Conservation (phyloP, 2,329 filamentous ascomycete species). For the Ceratocystis cacaofunesta region DNA sequence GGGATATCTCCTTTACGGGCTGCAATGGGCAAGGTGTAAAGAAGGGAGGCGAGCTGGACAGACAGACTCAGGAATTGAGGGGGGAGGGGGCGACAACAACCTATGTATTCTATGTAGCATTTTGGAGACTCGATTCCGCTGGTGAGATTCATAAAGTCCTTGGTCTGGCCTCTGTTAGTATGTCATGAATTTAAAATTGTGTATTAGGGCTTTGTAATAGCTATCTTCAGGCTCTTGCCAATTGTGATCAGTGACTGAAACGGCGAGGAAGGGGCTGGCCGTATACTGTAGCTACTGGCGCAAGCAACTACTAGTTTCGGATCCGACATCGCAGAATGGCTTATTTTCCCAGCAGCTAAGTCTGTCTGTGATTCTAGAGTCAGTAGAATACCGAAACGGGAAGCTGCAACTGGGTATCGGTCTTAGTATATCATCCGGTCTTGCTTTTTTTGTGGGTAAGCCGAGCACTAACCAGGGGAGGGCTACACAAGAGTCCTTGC, state of each 20-base stretch:
- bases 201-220: not conserved
- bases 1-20: not conserved
- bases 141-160: not conserved
- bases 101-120: not conserved
- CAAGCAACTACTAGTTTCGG: not conserved
- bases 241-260: not conserved
- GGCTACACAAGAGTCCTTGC: too few species aligned
- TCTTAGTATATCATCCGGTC: too few species aligned
- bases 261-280: not conserved
- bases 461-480: not conserved
- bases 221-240: not conserved
- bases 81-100: too few species aligned
- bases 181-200: not conserved
- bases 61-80: too few species aligned
- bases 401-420: too few species aligned
- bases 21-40: too few species aligned
- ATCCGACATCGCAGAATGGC: not conserved
- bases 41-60: too few species aligned
- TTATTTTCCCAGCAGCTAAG: not conserved
- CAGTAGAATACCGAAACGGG: not conserved
- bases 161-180: not conserved
- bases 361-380: too few species aligned
- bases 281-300: not conserved
- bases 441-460: not conserved
- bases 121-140: not conserved